A percentile compares a stretch with the other conserved stretches of the same genome.
phyloP scores from a whole-genome alignment of 2,329 filamentous ascomycete species.

The Venturia aucupariae region DNA sequence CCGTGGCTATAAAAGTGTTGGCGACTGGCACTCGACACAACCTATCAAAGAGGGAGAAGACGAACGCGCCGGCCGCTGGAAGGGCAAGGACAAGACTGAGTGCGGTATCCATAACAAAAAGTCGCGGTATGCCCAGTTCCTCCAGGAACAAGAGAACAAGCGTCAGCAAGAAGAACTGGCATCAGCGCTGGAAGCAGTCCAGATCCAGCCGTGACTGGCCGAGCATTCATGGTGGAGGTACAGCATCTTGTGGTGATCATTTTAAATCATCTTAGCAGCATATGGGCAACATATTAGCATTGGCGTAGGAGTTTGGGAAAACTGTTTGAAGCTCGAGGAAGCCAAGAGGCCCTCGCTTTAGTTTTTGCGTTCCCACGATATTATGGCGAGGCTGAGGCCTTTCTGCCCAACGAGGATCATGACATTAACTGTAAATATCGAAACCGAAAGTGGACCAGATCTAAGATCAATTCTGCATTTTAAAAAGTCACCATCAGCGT shows the following conservation, averaged over 20 bases:
- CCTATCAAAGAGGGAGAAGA: conserved; percentile 88
- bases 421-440: neutral
- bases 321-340: conserved; percentile 17
- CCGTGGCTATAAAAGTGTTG: conserved; percentile 93
- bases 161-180: conserved; percentile 47
- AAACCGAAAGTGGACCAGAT: neutral
- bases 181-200: conserved; percentile 19
- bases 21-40: conserved; percentile 94
- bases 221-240: neutral
- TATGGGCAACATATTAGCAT: conserved; percentile 26
- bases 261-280: conserved; percentile 22
- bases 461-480: neutral
- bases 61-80: conserved; percentile 93
- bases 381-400: neutral
- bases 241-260: conserved; percentile 18
- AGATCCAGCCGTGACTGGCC: conserved; percentile 17
- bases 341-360: conserved; percentile 1
- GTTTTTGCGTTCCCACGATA: neutral
- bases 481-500: neutral
- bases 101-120: conserved; percentile 99
- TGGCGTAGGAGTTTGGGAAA: conserved; percentile 28
- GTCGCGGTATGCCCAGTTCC: conserved; percentile 81
- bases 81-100: conserved; percentile 91
- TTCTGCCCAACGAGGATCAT: neutral
- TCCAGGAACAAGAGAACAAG: conserved; percentile 64